phyloP scores from a whole-genome alignment of 2,329 filamentous ascomycete species.

The Claviceps purpurea region DNA sequence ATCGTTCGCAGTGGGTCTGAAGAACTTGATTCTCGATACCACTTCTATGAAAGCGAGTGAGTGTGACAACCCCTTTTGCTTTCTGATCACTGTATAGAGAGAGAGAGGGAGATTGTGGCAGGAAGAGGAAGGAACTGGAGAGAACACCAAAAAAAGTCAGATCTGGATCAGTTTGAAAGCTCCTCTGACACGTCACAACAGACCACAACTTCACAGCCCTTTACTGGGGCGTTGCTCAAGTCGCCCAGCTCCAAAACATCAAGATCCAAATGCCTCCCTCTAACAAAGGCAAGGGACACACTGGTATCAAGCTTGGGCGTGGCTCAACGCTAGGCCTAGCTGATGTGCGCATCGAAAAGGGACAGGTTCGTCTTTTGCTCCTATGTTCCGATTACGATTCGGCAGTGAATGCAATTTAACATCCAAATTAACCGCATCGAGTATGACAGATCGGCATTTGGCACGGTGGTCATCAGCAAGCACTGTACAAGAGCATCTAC shows the following conservation, averaged over 20 bases:
- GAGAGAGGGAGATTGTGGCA: neutral
- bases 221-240: conserved; percentile 32
- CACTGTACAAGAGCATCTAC: conserved; percentile 29
- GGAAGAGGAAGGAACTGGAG: neutral
- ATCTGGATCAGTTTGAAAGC: neutral
- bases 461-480: conserved; percentile 30
- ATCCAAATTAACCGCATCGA: neutral
- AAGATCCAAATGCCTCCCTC: conserved; percentile 27
- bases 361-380: conserved; percentile 7
- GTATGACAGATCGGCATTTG: conserved; percentile 27
- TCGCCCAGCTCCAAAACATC: conserved; percentile 27
- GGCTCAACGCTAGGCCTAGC: conserved; percentile 28
- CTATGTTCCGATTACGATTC: neutral
- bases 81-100: neutral
- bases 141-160: neutral
- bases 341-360: conserved; percentile 27
- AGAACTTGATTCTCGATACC: conserved; percentile 30
- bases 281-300: conserved; percentile 23
- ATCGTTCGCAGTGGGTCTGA: conserved; percentile 28
- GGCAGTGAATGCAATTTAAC: too few species aligned
- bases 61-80: neutral
- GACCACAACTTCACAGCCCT: conserved; percentile 24
- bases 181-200: conserved; percentile 1
- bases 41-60: conserved; percentile 20
- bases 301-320: conserved; percentile 25